Base-by-base conservation (phyloP, 345 rosid species). In the Excoecaria agallocha region DNA sequence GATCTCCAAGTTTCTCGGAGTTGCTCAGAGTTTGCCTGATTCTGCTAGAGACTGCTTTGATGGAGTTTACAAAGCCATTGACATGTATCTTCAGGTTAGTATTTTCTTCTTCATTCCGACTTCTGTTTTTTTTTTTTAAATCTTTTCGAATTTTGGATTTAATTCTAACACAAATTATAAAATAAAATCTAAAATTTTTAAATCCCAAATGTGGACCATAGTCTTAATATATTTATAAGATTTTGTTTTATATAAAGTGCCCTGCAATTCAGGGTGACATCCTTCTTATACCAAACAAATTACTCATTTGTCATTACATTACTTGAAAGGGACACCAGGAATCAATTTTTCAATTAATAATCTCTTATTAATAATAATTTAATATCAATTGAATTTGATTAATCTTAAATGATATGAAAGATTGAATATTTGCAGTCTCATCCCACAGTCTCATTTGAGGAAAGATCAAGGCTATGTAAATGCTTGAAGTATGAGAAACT, bases 61-160 rank as follows among this genome's bases (percentile, higher is more conserved):
- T 84, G 95, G 91, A 52, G 86, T 92, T 79, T 90, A 89, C 86
- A 85, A 83, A 85, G 91, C 95, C 67, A 85, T 92, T 74, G 95
- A 92, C 66, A 86, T 87, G 79, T 92, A 84, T 82, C 91, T 90
- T 25, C 85, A 89, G 93, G 97, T 88, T 52, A 85, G 78, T 57
- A 74, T 56, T 63, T 48, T 19, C 43, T 30, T 15, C 35, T 10
- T 0, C 48, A 1, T 8, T 10, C 7, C 9, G 0, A 43, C 1
- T 43, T 0, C 48, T 6, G 5, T 43, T 6, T 6, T 43, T 43
- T 3, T 6, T 43, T 3, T 4, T 10, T 30, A 30, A 30, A 30
- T 30, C 8, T 41, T 41, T 41, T 41, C 0, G 6, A 41, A 41
- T 4, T 41, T 41, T 41, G 3, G 6, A 41, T 41, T 41, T 41